Base-by-base conservation (phyloP, 176 grass and related monocot genomes). In the Guadua angustifolia region DNA sequence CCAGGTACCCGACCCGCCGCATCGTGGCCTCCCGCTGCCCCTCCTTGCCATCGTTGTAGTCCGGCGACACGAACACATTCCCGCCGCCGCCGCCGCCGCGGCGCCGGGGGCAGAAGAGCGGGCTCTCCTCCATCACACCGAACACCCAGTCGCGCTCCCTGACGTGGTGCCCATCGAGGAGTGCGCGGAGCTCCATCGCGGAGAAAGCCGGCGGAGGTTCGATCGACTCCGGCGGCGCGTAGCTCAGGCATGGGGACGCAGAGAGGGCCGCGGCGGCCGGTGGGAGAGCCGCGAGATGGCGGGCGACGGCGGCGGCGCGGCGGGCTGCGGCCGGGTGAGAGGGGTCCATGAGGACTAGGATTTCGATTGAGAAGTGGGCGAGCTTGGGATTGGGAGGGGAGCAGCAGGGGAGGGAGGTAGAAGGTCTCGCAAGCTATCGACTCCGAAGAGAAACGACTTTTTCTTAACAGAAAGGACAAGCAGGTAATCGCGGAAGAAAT, bases 161-260 rank as follows among this genome's bases (percentile, higher is more conserved):
- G 35, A 97, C 17, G 79, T 94, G 26, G 86, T 97, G 90, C 35
- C 88, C 90, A 47, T 97, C 95, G 1, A 94, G 81, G 4, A 97
- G 38, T 38, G 2, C 18, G 10, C 90, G 89, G 47, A 97, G 86
- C 29, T 90, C 74, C 46, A 9, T 12, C 0, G 45, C 12, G 15
- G 52, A 40, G 86, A 97, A 97, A 44, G 86, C 80, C 38, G 83
- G 39, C 26, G 85, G 22, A 3, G 50, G 71, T 33, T 91, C 93
- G 1, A 71, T 57, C 29, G 90, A 86, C 68, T 98, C 92, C 38
- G 92, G 85, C 7, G 79, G 32, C 24, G 13, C 62, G 75, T 93
- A 98, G 86, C 72, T 60, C 52, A 97, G 86, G 74, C 95, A 97
- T 3, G 78, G 38, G 33, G 78, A 81, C 1, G 60, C 56, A 7